Conservation (phyloP, 2,329 filamentous ascomycete genomes). For the Aspergillus pseudoterreus region DNA sequence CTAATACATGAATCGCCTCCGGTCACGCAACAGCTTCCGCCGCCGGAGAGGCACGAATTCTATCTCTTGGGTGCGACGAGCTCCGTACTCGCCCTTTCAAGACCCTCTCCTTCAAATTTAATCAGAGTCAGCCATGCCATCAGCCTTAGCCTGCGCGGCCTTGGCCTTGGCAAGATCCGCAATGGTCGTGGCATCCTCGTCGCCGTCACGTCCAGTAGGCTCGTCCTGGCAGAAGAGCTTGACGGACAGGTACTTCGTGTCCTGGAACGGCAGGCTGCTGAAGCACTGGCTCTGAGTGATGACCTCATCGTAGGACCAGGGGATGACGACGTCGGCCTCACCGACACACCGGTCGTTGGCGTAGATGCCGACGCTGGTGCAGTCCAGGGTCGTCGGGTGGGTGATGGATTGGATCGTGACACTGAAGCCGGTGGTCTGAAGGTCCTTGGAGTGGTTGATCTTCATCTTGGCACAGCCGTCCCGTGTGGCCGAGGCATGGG, state of each 20-base stretch:
- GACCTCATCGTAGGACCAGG: slow-evolving; percentile 2
- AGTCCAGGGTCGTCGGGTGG: slow-evolving; percentile 6
- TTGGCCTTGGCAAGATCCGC: background rate
- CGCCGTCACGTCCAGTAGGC: background rate
- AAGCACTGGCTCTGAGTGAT: slow-evolving; percentile 7
- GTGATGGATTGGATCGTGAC: slow-evolving; percentile 10
- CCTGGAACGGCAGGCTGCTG: slow-evolving; percentile 4
- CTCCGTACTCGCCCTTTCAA: too few relatives aligned
- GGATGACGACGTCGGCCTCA: slow-evolving; percentile 8
- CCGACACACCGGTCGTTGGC: slow-evolving; percentile 13
- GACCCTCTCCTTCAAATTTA: too few relatives aligned
- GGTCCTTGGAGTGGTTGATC: slow-evolving; percentile 12
- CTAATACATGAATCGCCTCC: background rate
- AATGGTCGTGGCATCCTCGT: background rate
- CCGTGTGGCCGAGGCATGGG: slow-evolving; percentile 2
- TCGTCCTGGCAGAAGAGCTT: slow-evolving; percentile 9
- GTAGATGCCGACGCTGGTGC: slow-evolving; percentile 13
- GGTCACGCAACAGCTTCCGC: too few relatives aligned
- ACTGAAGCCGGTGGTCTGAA: slow-evolving; percentile 14
- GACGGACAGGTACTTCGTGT: slow-evolving; percentile 1
- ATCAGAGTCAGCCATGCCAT: too few relatives aligned
- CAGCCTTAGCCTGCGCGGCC: background rate
- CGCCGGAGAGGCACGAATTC: too few relatives aligned
- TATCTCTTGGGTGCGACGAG: too few relatives aligned
- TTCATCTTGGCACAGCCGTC: slow-evolving; percentile 14